Evolutionary conservation across 179 eudicot genomes (phyloP), one percentile per base, ranked within the genome.

Genomic region (Spergularia azorica): DNA sequence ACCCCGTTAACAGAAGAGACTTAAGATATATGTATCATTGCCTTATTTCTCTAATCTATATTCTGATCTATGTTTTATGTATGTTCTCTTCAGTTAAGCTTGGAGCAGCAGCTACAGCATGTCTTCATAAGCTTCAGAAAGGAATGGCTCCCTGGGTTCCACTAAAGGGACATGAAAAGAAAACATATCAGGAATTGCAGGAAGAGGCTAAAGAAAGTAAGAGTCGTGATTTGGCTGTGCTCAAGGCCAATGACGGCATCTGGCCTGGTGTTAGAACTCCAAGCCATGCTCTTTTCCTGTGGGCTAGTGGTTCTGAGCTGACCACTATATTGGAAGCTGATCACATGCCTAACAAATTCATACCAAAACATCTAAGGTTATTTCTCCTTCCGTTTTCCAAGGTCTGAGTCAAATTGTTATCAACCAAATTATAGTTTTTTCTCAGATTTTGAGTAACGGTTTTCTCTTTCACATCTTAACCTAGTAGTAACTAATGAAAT

Each of bases 291-390:
- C 77, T 92, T 54, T 94, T 94, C 86, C 90, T 90, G 69, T 94
- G 98, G 98, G 98, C 97, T 65, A 86, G 98, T 73, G 98, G 98
- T 70, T 86, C 98, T 70, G 98, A 94, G 87, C 80, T 92, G 51
- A 90, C 98, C 8, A 76, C 88, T 21, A 79, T 92, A 64, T 82
- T 92, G 82, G 97, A 94, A 87, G 83, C 81, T 67, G 98, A 94
- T 76, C 92, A 90, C 83, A 90, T 94, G 98, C 98, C 98, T 41
- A 94, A 92, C 84, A 94, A 88, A 83, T 92, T 36, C 67, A 92
- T 94, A 71, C 97, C 98, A 0, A 90, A 89, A 83, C 87, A 89
- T 75, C 83, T 94, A 63, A 89, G 98, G 97, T 90, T 85, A 16
- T 55, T 74, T 41, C 32, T n/a, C 56, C 48, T 52, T 59, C 54